Evolutionary conservation across 2,329 filamentous ascomycete species (phyloP), one percentile per base, ranked within the genome.

Genomic region (Nemania abortiva): DNA sequence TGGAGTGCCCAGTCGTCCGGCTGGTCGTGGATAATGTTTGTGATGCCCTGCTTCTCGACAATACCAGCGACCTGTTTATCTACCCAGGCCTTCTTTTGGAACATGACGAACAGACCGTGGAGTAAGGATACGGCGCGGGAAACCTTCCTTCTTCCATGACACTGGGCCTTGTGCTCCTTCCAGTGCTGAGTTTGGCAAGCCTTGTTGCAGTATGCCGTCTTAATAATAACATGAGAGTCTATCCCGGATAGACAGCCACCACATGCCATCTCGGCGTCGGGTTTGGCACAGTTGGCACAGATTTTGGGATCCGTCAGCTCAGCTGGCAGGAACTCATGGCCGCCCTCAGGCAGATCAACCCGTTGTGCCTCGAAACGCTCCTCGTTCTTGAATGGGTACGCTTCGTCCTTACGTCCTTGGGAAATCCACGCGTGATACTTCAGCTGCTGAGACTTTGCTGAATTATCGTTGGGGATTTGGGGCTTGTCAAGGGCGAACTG

Each of bases 391-490:
- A 69, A 69, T 34, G 66, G 63, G 6, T 63, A 58, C 3, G 58
- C 58, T 34, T 69, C 63, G 6, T 69, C 66, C 22, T 66, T 69
- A n/a, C 66, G 66, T 34, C 66, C 66, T 15, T 66, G 52, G 9
- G 47, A 62, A 50, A 69, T 58, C 66, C 66, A 69, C 6, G 42
- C 52, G 20, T 66, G 29, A 18, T 57, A 58, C 34, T 59, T 66
- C 11, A 69, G 50, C 29, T 69, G 66, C 11, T 20, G 37, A 10
- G 63, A 66, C 63, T 69, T 69, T 31, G 57, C 57, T 18, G 66
- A 69, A 37, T 37, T 63, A 34, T 69, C 37, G 6, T 66, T 27
- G 6, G 47, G 57, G 27, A 69, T 69, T 42, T 59, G n/a, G 34
- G 42, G n/a, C 47, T 57, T 61, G 18, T 65, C 56, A 53, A 68